A percentile compares a stretch with the other conserved stretches of the same genome.
phyloP scores from a whole-genome alignment of 331 rosid genomes.

The Malus hybrid region DNA sequence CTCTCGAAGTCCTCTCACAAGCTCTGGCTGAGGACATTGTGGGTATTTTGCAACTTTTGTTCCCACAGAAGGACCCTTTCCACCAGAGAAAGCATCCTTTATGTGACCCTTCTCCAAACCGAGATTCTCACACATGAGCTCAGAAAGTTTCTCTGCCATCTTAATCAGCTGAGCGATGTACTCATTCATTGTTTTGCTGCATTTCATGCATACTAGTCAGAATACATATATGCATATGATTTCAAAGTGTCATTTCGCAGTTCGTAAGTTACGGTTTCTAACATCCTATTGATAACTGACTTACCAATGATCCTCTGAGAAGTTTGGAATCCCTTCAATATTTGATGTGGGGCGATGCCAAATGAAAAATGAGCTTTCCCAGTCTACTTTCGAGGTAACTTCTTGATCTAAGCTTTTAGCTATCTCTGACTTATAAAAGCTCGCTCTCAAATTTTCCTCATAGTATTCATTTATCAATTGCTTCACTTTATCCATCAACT shows the following conservation, averaged over 20 bases:
- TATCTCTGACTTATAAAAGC: constrained; percentile 47
- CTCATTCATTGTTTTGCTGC: constrained; percentile 52
- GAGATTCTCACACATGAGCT: constrained; percentile 57
- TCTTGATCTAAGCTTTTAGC: constrained; percentile 40
- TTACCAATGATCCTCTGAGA: constrained; percentile 46
- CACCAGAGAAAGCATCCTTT: constrained; percentile 40
- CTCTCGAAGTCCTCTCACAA: constrained; percentile 63
- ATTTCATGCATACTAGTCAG: constrained; percentile 9
- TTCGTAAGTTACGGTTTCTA: background rate
- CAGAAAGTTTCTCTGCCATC: constrained; percentile 54
- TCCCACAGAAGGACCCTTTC: constrained; percentile 46
- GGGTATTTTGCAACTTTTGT: constrained; percentile 76
- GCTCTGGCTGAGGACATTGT: constrained; percentile 49
- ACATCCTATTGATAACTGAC: background rate
- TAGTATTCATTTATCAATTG: constrained; percentile 41
- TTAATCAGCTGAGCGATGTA: constrained; percentile 41
- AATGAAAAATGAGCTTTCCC: constrained; percentile 69
- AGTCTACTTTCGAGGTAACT: constrained; percentile 34
- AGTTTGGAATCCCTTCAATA: constrained; percentile 31
- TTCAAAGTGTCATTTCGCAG: background rate
- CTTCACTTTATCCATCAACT: constrained; percentile 61
- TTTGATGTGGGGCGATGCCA: constrained; percentile 58
- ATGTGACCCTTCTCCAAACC: constrained; percentile 43
- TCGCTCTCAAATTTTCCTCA: constrained; percentile 42
- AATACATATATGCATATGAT: background rate